Evolutionary conservation across 805 yeast genomes (phyloP), one percentile per base, ranked within the genome.

Genomic region (Yamadazyma ubonensis): DNA sequence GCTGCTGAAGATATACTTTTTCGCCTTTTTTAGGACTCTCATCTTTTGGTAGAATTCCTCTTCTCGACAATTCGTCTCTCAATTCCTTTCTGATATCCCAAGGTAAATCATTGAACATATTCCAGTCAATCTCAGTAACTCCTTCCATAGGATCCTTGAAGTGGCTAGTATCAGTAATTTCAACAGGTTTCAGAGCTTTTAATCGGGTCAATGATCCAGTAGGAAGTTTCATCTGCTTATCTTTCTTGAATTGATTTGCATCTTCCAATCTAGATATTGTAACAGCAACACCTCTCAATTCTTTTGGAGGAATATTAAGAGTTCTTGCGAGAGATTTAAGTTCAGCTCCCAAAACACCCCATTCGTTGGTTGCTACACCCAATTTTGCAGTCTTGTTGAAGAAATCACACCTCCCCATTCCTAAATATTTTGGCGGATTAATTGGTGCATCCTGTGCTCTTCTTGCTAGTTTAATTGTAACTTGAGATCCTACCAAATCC

Each of bases 361-460:
- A 48, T 39, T 78, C 82, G 50, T 76, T 68, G 1, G 89, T 78
- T 2, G 83, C 71, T 1, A 76, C 56, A 0, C 89, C 88, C 10
- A 91, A 53, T 23, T 67, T 67, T 2, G 83, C 64, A 8, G 82
- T 67, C 48, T 79, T 80, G 30, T 81, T 77, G 9, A 73, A 61
- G 23, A 81, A 65, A 36, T 81, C 87, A 59, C 96, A 87, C 10
- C 57, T 57, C 0, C 99, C 98, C 79, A 84, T 78, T 0, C 99
- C 99, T 53, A 93, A 47, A 58, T 67, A 82, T 54, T 91, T 93
- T 1, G 84, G 74, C 0, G 97, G 86, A 14, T 78, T 78, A 2
- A 82, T 57, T 0, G 95, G 90, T 0, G 95, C 95, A 41, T 68
- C 72, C 2, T 67, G 63, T 2, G 84, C 77, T 33, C 95, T 65